A percentile compares a stretch with the other conserved stretches of the same genome.
Evolutionary conservation across 306 rosid genomes (phyloP).

Genomic region (Dryas octopetala): DNA sequence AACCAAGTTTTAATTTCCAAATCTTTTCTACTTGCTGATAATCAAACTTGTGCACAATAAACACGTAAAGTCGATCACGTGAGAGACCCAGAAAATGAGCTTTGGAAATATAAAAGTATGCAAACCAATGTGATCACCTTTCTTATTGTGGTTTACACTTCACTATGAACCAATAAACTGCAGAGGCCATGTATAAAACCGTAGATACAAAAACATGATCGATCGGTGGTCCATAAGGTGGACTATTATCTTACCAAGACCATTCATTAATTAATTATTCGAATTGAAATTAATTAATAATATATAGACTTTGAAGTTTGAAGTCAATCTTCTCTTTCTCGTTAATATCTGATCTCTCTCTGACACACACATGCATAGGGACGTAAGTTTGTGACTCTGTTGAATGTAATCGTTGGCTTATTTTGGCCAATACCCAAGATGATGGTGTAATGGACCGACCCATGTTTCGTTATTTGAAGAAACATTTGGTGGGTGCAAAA

Average conservation of each 20-base stretch:
- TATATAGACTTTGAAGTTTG: background rate
- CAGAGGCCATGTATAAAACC: conserved; percentile 4
- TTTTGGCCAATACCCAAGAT: conserved; percentile 31
- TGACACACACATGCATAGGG: conserved; percentile 15
- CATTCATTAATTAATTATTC: background rate
- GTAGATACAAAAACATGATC: background rate
- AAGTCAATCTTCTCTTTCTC: conserved; percentile 19
- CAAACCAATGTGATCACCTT: conserved; percentile 19
- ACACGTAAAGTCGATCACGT: conserved; percentile 25
- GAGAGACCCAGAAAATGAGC: conserved; percentile 14
- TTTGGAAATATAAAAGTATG: conserved; percentile 20
- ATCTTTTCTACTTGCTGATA: background rate
- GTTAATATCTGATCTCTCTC: conserved; percentile 18
- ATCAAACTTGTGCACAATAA: background rate
- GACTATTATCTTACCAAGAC: background rate
- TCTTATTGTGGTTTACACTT: background rate
- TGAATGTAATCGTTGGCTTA: conserved; percentile 11
- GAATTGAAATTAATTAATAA: background rate
- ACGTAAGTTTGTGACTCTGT: conserved; percentile 1
- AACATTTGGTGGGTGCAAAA: conserved; percentile 36
- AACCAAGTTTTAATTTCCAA: background rate
- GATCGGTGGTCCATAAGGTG: conserved; percentile 9
- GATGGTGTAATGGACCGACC: conserved; percentile 7
- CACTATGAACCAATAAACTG: background rate
- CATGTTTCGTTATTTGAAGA: conserved; percentile 29